Percentiles rank a stretch among this genome's conserved stretches.
Evolutionary conservation across 1,284 basidiomycete genomes (phyloP).

Genomic region (Sparassis latifolia): DNA sequence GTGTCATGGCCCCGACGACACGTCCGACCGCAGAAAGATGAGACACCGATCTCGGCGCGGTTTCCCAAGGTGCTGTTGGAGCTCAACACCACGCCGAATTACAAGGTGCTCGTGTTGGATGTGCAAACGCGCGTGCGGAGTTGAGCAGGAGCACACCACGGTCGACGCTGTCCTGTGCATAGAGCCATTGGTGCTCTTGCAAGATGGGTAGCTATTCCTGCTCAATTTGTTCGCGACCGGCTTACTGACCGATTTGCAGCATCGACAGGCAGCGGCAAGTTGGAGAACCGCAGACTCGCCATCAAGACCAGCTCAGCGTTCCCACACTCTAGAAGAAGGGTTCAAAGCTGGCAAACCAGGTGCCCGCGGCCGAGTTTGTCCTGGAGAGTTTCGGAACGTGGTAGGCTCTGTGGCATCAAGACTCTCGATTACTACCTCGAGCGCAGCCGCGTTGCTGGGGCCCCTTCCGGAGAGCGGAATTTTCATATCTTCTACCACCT

Average conservation of each 20-base stretch:
- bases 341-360: slow-evolving; percentile 76
- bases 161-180: too few relatives aligned
- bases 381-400: slow-evolving; percentile 93
- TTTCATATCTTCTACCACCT: slow-evolving; percentile 98
- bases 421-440: slow-evolving; percentile 98
- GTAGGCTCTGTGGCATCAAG: slow-evolving; percentile 85
- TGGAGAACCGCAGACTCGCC: slow-evolving; percentile 83
- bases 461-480: slow-evolving; percentile 84
- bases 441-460: slow-evolving; percentile 74
- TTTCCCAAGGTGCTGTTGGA: too few relatives aligned
- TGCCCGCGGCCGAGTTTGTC: slow-evolving; percentile 92
- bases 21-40: too few relatives aligned
- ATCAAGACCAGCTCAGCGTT: slow-evolving; percentile 90
- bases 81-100: too few relatives aligned
- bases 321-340: slow-evolving; percentile 92
- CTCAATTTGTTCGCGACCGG: too few relatives aligned
- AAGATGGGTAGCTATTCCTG: too few relatives aligned
- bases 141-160: too few relatives aligned
- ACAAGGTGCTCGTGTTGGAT: too few relatives aligned
- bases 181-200: too few relatives aligned
- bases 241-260: slow-evolving; percentile 62
- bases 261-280: slow-evolving; percentile 95
- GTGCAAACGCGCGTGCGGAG: too few relatives aligned
- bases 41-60: too few relatives aligned
- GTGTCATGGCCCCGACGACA: too few relatives aligned